Conservation (phyloP, 2,329 filamentous ascomycete species). For the Colletotrichum trifolii region DNA sequence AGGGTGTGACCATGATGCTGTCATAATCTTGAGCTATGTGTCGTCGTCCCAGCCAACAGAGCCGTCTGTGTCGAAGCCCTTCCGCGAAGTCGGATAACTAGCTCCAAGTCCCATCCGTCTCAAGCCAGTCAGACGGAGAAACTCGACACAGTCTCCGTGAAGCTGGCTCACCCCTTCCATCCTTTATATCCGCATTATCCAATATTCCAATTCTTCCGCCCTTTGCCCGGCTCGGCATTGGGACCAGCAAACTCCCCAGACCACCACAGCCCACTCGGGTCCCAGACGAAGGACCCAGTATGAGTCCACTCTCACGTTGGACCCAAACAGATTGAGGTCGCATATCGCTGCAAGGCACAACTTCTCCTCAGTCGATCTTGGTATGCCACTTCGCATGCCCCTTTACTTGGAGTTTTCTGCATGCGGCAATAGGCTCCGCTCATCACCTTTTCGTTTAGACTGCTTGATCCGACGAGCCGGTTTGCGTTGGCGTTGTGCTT, state of each 20-base stretch:
- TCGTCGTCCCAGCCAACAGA: no score
- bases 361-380: background rate
- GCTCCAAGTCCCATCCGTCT: background rate
- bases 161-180: background rate
- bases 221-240: constrained; percentile 31
- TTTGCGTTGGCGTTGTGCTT: background rate
- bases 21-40: no score
- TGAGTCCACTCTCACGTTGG: background rate
- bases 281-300: background rate
- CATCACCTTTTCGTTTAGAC: background rate
- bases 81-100: no score
- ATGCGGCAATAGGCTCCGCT: background rate
- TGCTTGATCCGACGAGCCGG: constrained; percentile 11
- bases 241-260: background rate
- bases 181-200: background rate
- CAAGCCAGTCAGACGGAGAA: constrained; percentile 2
- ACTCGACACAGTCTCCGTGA: constrained; percentile 2
- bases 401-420: background rate
- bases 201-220: constrained; percentile 24
- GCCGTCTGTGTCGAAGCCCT: no score
- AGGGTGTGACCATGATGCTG: no score
- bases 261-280: background rate
- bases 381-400: background rate
- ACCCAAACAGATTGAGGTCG: constrained; percentile 6
- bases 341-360: constrained; percentile 22